Base-by-base conservation (phyloP, 2,329 filamentous ascomycete species). In the Scedosporium dehoogii region DNA sequence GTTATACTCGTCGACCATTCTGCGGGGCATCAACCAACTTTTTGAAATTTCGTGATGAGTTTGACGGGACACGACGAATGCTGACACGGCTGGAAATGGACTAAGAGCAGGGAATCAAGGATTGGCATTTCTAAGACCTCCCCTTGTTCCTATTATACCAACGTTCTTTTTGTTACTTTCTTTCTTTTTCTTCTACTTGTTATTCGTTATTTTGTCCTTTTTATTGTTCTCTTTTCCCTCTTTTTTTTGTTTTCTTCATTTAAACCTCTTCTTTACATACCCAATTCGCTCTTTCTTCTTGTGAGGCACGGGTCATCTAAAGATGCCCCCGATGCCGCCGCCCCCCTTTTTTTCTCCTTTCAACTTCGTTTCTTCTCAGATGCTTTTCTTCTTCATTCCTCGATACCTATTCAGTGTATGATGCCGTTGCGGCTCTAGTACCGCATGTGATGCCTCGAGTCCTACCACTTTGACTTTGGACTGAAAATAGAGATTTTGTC, bases 191-290 rank as follows among this genome's bases (percentile, higher is more conserved):
- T 21, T 27, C 25, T 48, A 23, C 21, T 57, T 60, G 3, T 60
- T 27, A 21, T 44, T 44, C 29, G 5, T 41, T 56, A n/a, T 51
- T 23, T 33, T 55, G 2, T 14, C 38, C 23, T 29, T 53, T 61
- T 33, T 58, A 42, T 62, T 48, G 60, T 60, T 59, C 58, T 44
- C 38, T 58, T 51, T 63, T 33, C 48, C 62, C 51, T 46, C 10
- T 60, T 55, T 12, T 38, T 42, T 14, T 33, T 56, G n/a, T 44
- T 33, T 27, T 25, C 29, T 33, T 33, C 6, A 33, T 33, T 38
- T 38, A 38, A 38, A 38, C 33, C 10, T 38, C 5, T 38, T 38
- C 9, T 38, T 38, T 38, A 38, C 33, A 38, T 38, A 38, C 33
- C 33, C 33, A 14, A 38, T 6, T 9, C 33, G 33, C 33, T 38